phyloP scores from a whole-genome alignment of 2,329 filamentous ascomycete genomes.

The Uncinocarpus reesii region DNA sequence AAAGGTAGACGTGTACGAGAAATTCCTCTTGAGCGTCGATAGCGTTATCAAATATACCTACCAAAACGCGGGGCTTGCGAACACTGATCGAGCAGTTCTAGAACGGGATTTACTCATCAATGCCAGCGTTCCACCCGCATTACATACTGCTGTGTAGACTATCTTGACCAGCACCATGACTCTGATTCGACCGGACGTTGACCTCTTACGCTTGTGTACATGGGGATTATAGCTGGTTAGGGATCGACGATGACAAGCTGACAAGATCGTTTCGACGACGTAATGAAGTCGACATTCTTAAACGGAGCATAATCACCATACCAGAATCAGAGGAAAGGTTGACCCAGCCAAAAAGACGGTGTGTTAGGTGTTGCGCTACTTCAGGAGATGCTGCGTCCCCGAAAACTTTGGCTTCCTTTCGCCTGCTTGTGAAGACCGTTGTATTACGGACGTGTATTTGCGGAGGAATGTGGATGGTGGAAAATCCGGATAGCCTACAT shows the following conservation, averaged over 20 bases:
- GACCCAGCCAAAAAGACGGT: conserved; percentile 37
- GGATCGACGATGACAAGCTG: conserved; percentile 49
- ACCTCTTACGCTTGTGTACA: conserved; percentile 61
- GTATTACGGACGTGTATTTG: conserved; percentile 33
- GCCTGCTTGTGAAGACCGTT: conserved; percentile 31
- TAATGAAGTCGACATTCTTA: conserved; percentile 49
- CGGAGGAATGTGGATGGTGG: conserved; percentile 33
- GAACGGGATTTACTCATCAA: conserved; percentile 47
- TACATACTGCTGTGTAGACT: conserved; percentile 40
- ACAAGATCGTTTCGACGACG: conserved; percentile 52
- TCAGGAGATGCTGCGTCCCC: conserved; percentile 50
- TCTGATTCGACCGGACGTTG: conserved; percentile 49
- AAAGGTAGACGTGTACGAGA: conserved; percentile 53
- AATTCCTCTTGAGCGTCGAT: conserved; percentile 54
- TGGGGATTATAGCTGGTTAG: conserved; percentile 60
- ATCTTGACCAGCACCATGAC: conserved; percentile 44
- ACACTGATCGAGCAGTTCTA: conserved; percentile 37
- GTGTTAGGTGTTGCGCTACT: conserved; percentile 53
- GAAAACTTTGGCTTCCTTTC: conserved; percentile 28
- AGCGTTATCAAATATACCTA: conserved; percentile 54
- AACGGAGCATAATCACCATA: conserved; percentile 32
- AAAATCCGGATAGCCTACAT: conserved; percentile 16
- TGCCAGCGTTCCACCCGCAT: conserved; percentile 42
- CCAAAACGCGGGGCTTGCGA: conserved; percentile 36
- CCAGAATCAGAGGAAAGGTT: conserved; percentile 11